Evolutionary conservation across 2,329 filamentous ascomycete genomes (phyloP).

Genomic region (Colletotrichum agaves): DNA sequence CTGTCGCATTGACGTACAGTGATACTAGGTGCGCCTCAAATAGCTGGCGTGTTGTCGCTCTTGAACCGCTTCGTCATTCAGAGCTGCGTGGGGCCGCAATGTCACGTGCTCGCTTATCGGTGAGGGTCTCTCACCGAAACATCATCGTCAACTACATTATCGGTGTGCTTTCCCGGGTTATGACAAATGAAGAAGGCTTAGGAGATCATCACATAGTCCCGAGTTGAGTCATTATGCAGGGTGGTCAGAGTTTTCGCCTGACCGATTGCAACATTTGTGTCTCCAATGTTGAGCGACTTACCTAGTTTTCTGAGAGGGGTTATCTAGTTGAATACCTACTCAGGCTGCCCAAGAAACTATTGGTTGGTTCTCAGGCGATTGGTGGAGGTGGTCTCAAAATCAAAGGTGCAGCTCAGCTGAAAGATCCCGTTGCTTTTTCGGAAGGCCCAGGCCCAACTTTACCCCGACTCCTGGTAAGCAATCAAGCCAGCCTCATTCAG

Average conservation of each 20-base stretch:
- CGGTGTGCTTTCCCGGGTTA: too few species aligned
- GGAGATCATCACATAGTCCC: too few species aligned
- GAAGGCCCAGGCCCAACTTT: conserved; percentile 4
- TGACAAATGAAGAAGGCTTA: too few species aligned
- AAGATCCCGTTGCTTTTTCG: conserved; percentile 9
- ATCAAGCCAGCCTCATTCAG: background rate
- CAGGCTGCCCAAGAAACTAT: background rate
- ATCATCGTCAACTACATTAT: conserved; percentile 8
- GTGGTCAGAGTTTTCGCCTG: background rate
- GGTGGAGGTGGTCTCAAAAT: background rate
- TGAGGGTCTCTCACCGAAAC: conserved; percentile 22
- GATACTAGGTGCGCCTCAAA: background rate
- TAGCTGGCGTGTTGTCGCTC: conserved; percentile 3
- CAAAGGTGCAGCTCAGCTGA: conserved; percentile 27
- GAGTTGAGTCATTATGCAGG: background rate
- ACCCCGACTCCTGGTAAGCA: conserved; percentile 25
- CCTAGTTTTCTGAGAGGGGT: background rate
- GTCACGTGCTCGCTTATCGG: conserved; percentile 37
- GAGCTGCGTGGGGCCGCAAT: conserved; percentile 1
- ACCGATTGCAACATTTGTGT: conserved; percentile 15
- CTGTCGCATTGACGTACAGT: background rate
- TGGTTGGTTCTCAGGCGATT: background rate
- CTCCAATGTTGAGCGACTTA: background rate
- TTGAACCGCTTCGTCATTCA: conserved; percentile 3
- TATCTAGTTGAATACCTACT: background rate